Base-by-base conservation (phyloP, 2,329 filamentous ascomycete species). In the Pseudogymnoascus sp. region DNA sequence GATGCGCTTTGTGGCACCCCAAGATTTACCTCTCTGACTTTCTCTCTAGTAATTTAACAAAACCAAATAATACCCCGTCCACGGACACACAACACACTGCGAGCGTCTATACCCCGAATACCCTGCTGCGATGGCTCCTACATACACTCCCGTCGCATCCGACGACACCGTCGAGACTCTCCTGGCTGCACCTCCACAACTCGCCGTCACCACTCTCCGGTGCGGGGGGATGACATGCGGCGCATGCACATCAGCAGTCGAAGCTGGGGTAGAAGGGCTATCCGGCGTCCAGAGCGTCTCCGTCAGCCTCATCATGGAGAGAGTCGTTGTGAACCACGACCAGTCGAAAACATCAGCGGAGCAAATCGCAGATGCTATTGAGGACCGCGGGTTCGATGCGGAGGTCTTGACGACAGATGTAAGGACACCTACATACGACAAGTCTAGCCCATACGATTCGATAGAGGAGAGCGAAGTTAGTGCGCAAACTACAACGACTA, bases 171-270 rank as follows among this genome's bases (percentile, higher is more conserved):
- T 46, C n/a, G 61, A 63, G 29, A 63, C 65, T 17, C 62, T 65
- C 21, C 42, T 67, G 29, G 64, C 46, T 6, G 66, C 68, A n/a
- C 67, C 68, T n/a, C 78, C 82, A 65, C 86, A 88, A 73, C 89
- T 96, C 86, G 91, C 91, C 40, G 96, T 90, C 11, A 97, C 95
- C 33, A 97, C 93, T 19, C 78, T 99, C 65, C 90, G 88, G 72
- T 89, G 99, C 42, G 91, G 89, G 68, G 95, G 95, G 69, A 99
- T 89, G 86, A 89, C 87, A 67, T 99, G 95, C 78, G 93, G 93
- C 73, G 89, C 93, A 69, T 99, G 95, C 75, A 97, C 93, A 29
- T 96, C 93, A 50, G 88, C 95, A n/a, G 88, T 99, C 69, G 93
- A 97, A 81, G 85, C 88, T 65, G 95, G 90, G 68, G 96, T 99